These are phyloP conservation scores for Nematocida sp. DNA, from an alignment of 371 early-diverging fungal genomes.

Conservation along the genomic window DNA sequence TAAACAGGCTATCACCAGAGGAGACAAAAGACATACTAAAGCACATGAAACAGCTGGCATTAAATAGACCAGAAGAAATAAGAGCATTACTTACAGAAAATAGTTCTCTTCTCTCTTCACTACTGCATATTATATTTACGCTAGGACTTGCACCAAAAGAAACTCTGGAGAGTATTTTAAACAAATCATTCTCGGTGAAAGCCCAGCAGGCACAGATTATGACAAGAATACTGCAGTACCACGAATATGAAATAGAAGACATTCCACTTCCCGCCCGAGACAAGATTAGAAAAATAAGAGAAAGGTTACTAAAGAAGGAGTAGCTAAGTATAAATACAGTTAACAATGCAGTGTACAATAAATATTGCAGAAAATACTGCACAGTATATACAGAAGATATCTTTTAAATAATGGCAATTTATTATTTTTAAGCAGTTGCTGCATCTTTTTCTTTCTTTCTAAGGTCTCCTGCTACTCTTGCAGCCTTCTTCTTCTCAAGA, in stretches of 20 bases:
- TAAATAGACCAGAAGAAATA: conserved; percentile 68
- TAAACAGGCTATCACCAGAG: conserved; percentile 66
- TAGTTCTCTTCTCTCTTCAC: conserved; percentile 62
- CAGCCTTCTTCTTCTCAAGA: conserved; percentile 62
- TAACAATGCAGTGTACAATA: too few species aligned
- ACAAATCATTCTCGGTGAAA: conserved; percentile 61
- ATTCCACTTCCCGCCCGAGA: conserved; percentile 62
- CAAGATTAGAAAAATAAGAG: conserved; percentile 62
- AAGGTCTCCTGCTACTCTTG: conserved; percentile 11
- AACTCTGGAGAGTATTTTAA: conserved; percentile 58
- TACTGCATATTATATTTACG: conserved; percentile 62
- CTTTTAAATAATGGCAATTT: not conserved
- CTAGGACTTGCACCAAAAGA: conserved; percentile 61
- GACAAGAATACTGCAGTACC: conserved; percentile 65
- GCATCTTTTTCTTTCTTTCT: conserved; percentile 31
- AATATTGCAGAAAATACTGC: too few species aligned
- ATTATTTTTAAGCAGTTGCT: not conserved
- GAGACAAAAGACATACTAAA: conserved; percentile 68
- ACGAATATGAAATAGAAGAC: conserved; percentile 63
- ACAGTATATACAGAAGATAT: not conserved
- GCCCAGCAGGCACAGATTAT: conserved; percentile 68
- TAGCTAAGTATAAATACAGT: not conserved
- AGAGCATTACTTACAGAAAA: conserved; percentile 66
- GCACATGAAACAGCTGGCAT: conserved; percentile 69
- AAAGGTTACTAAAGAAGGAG: conserved; percentile 54